Percentiles rank a stretch among this genome's conserved stretches.
These are phyloP conservation scores for Epichloe scottii DNA, from an alignment of 2,329 filamentous ascomycete genomes.

Conservation along the genomic window DNA sequence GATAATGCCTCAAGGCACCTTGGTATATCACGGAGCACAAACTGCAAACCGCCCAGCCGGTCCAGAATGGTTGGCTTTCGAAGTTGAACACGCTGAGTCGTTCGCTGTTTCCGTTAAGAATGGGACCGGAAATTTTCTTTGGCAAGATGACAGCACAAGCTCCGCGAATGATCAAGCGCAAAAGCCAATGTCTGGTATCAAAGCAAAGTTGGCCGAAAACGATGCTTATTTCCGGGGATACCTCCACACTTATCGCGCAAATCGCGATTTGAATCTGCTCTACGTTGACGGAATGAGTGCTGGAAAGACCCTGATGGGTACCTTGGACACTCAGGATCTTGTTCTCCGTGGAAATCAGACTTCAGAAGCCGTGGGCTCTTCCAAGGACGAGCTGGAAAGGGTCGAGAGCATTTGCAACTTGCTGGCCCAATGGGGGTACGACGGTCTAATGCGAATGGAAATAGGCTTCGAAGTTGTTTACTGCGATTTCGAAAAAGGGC, in stretches of 20 bases:
- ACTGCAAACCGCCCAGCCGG: slow-evolving; percentile 32
- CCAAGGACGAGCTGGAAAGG: slow-evolving; percentile 35
- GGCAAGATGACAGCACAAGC: neutral
- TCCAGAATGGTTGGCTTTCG: slow-evolving; percentile 64
- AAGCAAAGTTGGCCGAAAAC: neutral
- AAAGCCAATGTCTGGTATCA: neutral
- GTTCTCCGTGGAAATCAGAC: slow-evolving; percentile 36
- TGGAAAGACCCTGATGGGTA: slow-evolving; percentile 52
- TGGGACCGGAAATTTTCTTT: neutral
- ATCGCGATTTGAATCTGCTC: slow-evolving; percentile 43
- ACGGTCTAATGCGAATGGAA: slow-evolving; percentile 56
- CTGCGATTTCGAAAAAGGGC: slow-evolving; percentile 43
- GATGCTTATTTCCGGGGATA: slow-evolving; percentile 32
- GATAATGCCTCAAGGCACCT: slow-evolving; percentile 48
- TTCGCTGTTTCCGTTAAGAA: slow-evolving; percentile 35
- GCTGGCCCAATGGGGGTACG: slow-evolving; percentile 41
- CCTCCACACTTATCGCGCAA: slow-evolving; percentile 53
- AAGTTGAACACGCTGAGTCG: slow-evolving; percentile 57
- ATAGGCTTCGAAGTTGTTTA: slow-evolving; percentile 59
- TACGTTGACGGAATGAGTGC: slow-evolving; percentile 62
- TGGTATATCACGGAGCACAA: slow-evolving; percentile 54
- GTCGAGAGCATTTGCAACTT: slow-evolving; percentile 44
- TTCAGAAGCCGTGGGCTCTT: neutral
- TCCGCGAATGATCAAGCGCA: neutral
- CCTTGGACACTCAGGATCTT: slow-evolving; percentile 54